Conservation (phyloP, 2,329 filamentous ascomycete species). For the Phialocephala sp. region DNA sequence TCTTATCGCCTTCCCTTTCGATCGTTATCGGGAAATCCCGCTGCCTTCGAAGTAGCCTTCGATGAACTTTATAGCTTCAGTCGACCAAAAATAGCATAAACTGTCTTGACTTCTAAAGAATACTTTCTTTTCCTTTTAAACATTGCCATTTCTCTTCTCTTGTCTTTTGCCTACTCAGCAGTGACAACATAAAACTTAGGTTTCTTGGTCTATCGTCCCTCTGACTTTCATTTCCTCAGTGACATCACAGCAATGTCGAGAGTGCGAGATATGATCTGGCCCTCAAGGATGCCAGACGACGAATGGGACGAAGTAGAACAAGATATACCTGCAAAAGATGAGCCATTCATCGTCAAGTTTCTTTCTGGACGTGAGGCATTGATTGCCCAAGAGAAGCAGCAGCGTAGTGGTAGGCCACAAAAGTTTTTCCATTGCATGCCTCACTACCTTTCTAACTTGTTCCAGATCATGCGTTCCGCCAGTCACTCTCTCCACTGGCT, state of each 20-base stretch:
- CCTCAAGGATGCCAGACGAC: constrained; percentile 49
- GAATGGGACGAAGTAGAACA: constrained; percentile 64
- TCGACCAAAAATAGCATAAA: not conserved
- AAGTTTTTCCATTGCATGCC: constrained; percentile 29
- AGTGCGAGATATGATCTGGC: constrained; percentile 39
- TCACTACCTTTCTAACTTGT: constrained; percentile 41
- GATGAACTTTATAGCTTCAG: not conserved
- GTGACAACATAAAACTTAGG: not conserved
- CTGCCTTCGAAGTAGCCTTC: not conserved
- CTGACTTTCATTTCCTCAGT: not conserved
- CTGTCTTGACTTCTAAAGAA: not conserved
- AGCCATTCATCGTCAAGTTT: constrained; percentile 85
- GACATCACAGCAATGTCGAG: constrained; percentile 31
- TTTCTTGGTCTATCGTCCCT: not conserved
- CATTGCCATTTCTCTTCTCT: not conserved
- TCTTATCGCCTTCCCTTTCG: constrained; percentile 23
- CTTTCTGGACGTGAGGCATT: constrained; percentile 76
- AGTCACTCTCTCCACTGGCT: constrained; percentile 79
- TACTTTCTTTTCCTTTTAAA: not conserved
- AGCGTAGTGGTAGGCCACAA: constrained; percentile 71
- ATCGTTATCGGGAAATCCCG: constrained; percentile 32
- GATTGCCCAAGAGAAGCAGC: constrained; percentile 79
- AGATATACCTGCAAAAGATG: constrained; percentile 62
- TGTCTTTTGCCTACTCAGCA: not conserved
- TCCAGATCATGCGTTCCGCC: constrained; percentile 71